These are phyloP conservation scores for Drechslerella coelobrocha DNA, from an alignment of 2,329 filamentous ascomycete species.

Conservation along the genomic window DNA sequence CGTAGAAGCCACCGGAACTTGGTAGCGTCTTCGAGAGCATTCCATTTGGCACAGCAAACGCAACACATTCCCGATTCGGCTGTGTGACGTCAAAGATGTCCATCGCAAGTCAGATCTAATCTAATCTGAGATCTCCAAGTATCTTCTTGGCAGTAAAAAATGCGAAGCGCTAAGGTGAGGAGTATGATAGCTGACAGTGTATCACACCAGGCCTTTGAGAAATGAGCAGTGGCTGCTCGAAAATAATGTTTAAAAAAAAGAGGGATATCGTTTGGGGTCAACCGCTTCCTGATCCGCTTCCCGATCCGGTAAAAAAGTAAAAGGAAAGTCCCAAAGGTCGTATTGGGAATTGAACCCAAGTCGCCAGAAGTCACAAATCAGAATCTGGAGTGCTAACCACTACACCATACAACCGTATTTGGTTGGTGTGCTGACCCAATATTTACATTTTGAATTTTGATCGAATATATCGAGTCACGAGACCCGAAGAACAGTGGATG, in stretches of 20 bases:
- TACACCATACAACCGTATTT: constrained; percentile 51
- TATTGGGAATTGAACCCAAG: constrained; percentile 52
- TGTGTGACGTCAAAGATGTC: constrained; percentile 36
- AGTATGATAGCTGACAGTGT: no score
- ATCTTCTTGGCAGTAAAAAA: neutral
- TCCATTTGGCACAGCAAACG: constrained; percentile 16
- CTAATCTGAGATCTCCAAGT: neutral
- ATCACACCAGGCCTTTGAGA: no score
- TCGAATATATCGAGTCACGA: neutral
- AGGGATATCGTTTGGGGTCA: no score
- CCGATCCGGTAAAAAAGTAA: constrained; percentile 14
- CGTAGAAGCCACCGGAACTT: constrained; percentile 42
- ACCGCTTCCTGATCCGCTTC: no score
- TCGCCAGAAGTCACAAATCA: constrained; percentile 47
- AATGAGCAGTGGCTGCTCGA: no score
- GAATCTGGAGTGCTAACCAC: constrained; percentile 51
- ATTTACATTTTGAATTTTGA: neutral
- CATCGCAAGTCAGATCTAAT: constrained; percentile 4
- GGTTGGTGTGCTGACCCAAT: constrained; percentile 1
- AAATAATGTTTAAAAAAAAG: no score
- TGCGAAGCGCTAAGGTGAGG: neutral
- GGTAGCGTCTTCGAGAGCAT: constrained; percentile 41
- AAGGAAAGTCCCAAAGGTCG: constrained; percentile 40
- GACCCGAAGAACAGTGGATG: neutral
- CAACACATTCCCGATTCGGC: constrained; percentile 32